Evolutionary conservation across 345 rosid genomes (phyloP), one percentile per base, ranked within the genome.

Genomic region (Pugionium cornutum): DNA sequence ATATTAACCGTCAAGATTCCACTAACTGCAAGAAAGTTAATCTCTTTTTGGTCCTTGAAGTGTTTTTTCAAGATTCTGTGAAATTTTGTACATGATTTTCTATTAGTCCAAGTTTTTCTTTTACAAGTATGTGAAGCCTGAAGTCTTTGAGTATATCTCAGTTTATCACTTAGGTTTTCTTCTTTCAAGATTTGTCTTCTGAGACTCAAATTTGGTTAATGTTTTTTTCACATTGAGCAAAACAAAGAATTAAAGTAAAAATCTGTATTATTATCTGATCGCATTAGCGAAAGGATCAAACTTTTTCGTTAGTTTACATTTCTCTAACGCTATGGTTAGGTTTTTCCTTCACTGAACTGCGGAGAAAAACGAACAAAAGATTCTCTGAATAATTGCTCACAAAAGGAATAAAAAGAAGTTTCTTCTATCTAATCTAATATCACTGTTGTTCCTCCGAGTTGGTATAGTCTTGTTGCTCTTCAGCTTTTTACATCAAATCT

Each of bases 401-500:
- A 62, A 32, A 52, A 41, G 44, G 31, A 44, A 41, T 47, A 60
- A 33, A 70, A 60, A 44, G 10, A 40, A 62, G 4, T 42, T 47
- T 54, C 6, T 25, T 70, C 58, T 71, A 48, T 55, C 70, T 56
- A 18, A 72, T 64, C 75, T 58, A 71, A 58, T 41, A 48, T 72
- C 45, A 48, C 45, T 63, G 42, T 52, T 41, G 36, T 60, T 18
- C 18, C 67, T 60, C 8, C 4, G 46, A 28, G 46, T 36, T 52
- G 53, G 74, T 8, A 30, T 2, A 33, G 39, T 64, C 78, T 30
- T 75, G 70, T 55, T 64, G 53, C 10, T 66, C 39, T 58, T 53
- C 39, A 56, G 25, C 62, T 47, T 41, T 59, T 40, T 66, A 78
- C 56, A 53, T 62, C 78, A 78, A 31, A 68, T 78, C 73, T 46